Evolutionary conservation across 2,329 filamentous ascomycete species (phyloP), one percentile per base, ranked within the genome.

Genomic region (Talaromyces sp.): DNA sequence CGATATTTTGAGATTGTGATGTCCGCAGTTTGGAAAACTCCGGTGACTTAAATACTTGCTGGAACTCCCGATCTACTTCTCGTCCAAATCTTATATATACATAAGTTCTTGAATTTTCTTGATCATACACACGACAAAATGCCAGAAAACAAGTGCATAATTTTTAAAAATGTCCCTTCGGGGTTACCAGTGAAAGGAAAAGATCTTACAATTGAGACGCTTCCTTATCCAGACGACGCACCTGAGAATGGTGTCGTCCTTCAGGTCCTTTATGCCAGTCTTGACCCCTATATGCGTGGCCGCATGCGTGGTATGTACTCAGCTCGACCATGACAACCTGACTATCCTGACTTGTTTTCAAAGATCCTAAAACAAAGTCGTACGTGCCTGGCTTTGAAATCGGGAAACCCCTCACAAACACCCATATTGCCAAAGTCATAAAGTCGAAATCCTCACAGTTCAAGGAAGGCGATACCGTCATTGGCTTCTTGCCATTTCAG

Each of bases 201-300:
- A 74, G 79, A 95, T 74, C 79, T 96, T 59, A 77, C 75, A 24
- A 71, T 92, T 62, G 88, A 94, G 74, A 75, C 82, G 65, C 38
- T 58, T 12, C 55, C 59, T 7, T 61, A 61, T 19, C 59, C 59
- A n/a, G 59, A 61, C 5, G 43, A 43, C 11, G 82, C 86, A 29
- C 81, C 85, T 26, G 72, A 83, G 51, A 88, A 89, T 64, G 87
- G 91, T 46, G 73, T 95, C 54, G 84, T 85, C 32, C 77, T 88
- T 65, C 84, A 91, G 77, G 84, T 88, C 67, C 83, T 88, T 69
- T 91, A 89, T 74, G 81, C 86, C 65, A 92, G 89, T 46, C 88
- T 88, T 77, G 91, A 96, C 74, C 91, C 91, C 1, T 96, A 95
- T 79, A 85, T 90, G 80, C 88, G 92, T 60, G 89, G 88, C 62